Evolutionary conservation across 257 asterid genomes (phyloP).

Genomic region (Gardenia jasminoides): DNA sequence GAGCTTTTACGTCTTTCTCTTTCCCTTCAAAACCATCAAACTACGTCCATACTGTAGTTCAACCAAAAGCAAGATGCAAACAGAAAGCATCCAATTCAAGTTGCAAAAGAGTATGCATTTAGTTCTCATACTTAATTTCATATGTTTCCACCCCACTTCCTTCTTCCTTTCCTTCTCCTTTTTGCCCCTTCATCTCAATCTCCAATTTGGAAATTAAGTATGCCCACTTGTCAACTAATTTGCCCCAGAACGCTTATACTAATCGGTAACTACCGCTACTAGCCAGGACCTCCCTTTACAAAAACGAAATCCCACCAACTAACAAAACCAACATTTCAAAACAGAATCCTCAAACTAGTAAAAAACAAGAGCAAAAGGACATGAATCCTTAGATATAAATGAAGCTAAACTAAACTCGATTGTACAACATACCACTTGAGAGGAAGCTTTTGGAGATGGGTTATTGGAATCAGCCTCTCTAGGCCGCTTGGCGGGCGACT

Average conservation of each 20-base stretch:
- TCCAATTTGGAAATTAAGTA: neutral
- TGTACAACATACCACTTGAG: conserved; percentile 42
- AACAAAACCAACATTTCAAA: neutral
- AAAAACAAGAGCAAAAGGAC: neutral
- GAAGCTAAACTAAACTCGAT: neutral
- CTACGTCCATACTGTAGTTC: neutral
- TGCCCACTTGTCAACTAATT: conserved; percentile 16
- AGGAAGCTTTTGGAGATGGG: conserved; percentile 35
- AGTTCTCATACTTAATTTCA: no score
- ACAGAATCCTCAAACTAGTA: neutral
- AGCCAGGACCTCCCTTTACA: neutral
- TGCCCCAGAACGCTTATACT: neutral
- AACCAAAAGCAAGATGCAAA: neutral
- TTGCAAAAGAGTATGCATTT: no score
- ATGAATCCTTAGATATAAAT: neutral
- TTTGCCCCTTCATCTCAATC: neutral
- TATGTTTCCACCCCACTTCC: neutral
- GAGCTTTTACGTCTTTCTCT: neutral
- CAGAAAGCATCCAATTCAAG: no score
- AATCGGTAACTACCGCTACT: neutral
- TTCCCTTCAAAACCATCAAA: neutral
- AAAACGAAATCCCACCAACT: conserved; percentile 10
- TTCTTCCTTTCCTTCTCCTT: no score
- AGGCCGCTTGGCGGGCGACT: conserved; percentile 48
- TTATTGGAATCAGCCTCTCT: conserved; percentile 55